Percentiles rank a stretch among this genome's conserved stretches.
Conservation (phyloP, 805 yeast genomes). For the Candida maesae region DNA sequence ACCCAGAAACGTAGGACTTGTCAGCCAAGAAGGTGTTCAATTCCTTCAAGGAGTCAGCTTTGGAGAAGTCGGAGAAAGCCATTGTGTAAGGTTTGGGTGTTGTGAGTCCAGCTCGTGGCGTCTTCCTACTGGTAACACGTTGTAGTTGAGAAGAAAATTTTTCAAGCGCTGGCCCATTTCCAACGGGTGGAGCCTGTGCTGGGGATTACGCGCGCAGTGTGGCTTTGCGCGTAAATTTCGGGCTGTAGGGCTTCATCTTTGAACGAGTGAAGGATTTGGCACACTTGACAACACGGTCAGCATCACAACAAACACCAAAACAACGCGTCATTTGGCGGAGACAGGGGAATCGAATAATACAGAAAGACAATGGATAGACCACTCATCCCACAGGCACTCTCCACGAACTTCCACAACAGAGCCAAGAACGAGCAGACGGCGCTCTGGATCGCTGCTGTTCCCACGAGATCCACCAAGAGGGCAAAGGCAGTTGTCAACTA, state of each 20-base stretch:
- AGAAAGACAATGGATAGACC: constrained; percentile 28
- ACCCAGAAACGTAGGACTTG: constrained; percentile 96
- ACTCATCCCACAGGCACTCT: constrained; percentile 67
- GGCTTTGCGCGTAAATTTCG: not conserved
- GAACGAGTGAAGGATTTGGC: too few species aligned
- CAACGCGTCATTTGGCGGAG: not conserved
- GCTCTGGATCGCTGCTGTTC: constrained; percentile 66
- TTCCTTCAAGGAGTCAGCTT: constrained; percentile 65
- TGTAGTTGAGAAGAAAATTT: constrained; percentile 2
- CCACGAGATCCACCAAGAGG: constrained; percentile 75
- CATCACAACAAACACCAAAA: too few species aligned
- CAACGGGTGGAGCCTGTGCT: not conserved
- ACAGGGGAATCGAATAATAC: not conserved
- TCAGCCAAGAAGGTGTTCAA: constrained; percentile 85
- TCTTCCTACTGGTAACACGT: not conserved
- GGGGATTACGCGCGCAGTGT: not conserved
- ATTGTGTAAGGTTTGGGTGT: constrained; percentile 30
- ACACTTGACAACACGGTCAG: too few species aligned
- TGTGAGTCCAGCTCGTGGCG: not conserved
- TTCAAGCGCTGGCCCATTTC: not conserved
- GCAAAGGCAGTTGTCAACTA: constrained; percentile 70
- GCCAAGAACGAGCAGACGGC: constrained; percentile 72
- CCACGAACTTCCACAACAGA: constrained; percentile 71
- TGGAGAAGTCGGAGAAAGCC: constrained; percentile 81
- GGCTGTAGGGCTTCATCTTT: not conserved